phyloP scores from a whole-genome alignment of 257 asterid species.

The Apocynum venetum region DNA sequence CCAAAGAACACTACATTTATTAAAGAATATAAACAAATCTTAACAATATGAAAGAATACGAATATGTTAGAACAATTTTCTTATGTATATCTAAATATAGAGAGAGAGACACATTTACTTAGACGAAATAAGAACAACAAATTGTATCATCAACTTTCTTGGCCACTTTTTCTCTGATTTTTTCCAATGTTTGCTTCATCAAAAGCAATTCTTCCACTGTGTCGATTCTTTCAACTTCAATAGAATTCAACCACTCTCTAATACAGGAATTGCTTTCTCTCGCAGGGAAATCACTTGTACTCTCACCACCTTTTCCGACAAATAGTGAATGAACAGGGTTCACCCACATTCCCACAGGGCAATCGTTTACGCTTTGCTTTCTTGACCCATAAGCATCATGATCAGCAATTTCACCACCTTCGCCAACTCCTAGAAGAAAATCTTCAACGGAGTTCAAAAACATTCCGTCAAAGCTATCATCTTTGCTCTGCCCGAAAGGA shows the following conservation, averaged over 20 bases:
- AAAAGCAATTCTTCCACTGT: neutral
- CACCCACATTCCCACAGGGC: neutral
- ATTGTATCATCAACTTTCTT: neutral
- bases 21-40: too few relatives aligned
- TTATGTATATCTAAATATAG: too few relatives aligned
- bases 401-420: neutral
- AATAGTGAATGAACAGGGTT: neutral
- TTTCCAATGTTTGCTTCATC: neutral
- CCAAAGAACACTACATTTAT: too few relatives aligned
- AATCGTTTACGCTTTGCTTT: neutral
- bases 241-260: neutral
- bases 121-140: neutral
- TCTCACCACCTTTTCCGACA: neutral
- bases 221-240: neutral
- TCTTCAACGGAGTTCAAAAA: neutral
- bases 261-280: neutral
- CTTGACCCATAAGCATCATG: neutral
- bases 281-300: neutral
- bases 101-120: neutral
- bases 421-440: neutral
- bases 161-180: neutral
- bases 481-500: neutral
- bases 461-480: neutral
- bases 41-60: too few relatives aligned
- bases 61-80: too few relatives aligned